Base-by-base conservation (phyloP, 2,329 filamentous ascomycete species). In the Aspergillus amoenus region DNA sequence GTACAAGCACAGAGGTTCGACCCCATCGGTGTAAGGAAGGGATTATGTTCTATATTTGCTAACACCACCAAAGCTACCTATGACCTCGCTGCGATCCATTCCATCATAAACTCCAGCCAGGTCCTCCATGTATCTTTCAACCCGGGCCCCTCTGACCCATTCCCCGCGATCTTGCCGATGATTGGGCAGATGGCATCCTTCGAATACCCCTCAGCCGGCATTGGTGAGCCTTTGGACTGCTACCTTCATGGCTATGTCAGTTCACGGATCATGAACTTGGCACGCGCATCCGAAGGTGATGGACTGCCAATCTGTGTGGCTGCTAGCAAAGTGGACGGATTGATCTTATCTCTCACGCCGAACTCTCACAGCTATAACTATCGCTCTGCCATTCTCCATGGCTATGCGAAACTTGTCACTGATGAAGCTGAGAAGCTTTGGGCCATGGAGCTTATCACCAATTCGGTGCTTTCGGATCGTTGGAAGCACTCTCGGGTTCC, bases 201-300 rank as follows among this genome's bases (percentile, higher is more conserved):
- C 70, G 79, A 80, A 8, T 76, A 78, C 57, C 87, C 87, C 5
- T 86, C 82, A 53, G 80, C 84, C 15, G 79, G 81, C 52, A 72
- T 83, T 17, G 80, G 82, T 50, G 86, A 91, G 62, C 85, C 87
- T 0, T 79, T 91, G 5, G 87, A 92, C 57, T 82, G 88, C 60
- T 95, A 95, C 72, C 82, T 96, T 7, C 91, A 96, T 74, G 91
- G 91, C 68, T 95, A 93, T 73, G 87, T 93, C 64, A 90, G 86
- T 58, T 86, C 87, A 1, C 88, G 91, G 7, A 79, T 96, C 34
- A 88, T 93, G 81, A 88, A 87, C 61, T 73, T 89, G 7, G 80
- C 85, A 13, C 78, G 81, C 5, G 68, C 66, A 12, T 68, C 69
- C 15, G 69, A 74, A 37, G 71, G 73, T 7, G 66, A 78, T 22